Conservation (phyloP, 2,329 filamentous ascomycete genomes). For the Drechslerella coelobrocha region DNA sequence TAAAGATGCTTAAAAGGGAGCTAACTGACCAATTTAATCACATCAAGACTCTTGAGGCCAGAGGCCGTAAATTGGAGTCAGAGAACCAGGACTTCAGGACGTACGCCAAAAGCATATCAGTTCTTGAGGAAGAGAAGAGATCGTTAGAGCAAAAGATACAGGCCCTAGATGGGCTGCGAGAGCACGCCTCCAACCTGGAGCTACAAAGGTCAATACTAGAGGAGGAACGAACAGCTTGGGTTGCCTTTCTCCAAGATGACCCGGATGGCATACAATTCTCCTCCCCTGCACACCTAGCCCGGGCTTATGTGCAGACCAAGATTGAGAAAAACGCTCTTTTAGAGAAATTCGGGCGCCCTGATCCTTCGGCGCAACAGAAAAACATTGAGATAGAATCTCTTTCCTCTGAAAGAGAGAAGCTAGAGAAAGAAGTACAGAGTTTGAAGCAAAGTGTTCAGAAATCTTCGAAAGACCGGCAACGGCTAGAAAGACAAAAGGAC, state of each 20-base stretch:
- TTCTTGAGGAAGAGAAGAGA: slow-evolving; percentile 94
- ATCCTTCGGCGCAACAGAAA: slow-evolving; percentile 78
- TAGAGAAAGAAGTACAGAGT: slow-evolving; percentile 75
- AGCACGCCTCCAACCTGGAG: slow-evolving; percentile 78
- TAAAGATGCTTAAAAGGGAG: slow-evolving; percentile 84
- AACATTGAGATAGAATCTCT: slow-evolving; percentile 76
- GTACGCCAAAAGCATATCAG: slow-evolving; percentile 82
- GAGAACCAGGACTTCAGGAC: slow-evolving; percentile 85
- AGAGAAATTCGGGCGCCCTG: slow-evolving; percentile 77
- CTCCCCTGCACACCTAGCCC: slow-evolving; percentile 84
- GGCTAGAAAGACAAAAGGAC: slow-evolving; percentile 83
- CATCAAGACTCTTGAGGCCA: slow-evolving; percentile 80
- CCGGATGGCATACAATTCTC: slow-evolving; percentile 75
- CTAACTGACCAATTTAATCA: slow-evolving; percentile 91
- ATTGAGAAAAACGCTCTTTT: slow-evolving; percentile 80
- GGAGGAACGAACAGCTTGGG: slow-evolving; percentile 86
- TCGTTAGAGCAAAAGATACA: slow-evolving; percentile 78
- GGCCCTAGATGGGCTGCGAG: slow-evolving; percentile 74
- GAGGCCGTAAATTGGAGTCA: slow-evolving; percentile 76
- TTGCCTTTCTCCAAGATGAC: slow-evolving; percentile 78
- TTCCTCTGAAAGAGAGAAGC: slow-evolving; percentile 69
- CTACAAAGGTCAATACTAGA: slow-evolving; percentile 86
- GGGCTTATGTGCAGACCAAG: slow-evolving; percentile 81
- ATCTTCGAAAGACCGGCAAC: slow-evolving; percentile 72
- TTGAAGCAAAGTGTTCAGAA: slow-evolving; percentile 65